Conservation (phyloP, 1,139 yeast species). For the Meyerozyma carpophila region DNA sequence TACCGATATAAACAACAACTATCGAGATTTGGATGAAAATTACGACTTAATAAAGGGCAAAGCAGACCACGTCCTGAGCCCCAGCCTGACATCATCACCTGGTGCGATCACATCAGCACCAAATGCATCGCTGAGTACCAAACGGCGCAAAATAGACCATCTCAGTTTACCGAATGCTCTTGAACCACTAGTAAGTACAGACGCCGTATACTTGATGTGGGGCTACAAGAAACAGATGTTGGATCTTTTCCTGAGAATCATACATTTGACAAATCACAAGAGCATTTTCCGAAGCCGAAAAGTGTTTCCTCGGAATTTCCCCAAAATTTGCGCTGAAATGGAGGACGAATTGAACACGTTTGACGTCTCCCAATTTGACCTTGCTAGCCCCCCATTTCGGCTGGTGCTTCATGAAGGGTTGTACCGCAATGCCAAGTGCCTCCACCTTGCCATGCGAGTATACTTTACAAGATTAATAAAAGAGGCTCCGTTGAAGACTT, state of each 20-base stretch:
- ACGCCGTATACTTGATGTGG: constrained; percentile 32
- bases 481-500: constrained; percentile 24
- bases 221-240: constrained; percentile 46
- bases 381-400: constrained; percentile 20
- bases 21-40: constrained; percentile 31
- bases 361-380: constrained; percentile 40
- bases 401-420: constrained; percentile 35
- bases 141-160: constrained; percentile 5
- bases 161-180: neutral
- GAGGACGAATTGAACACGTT: constrained; percentile 46
- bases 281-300: constrained; percentile 40
- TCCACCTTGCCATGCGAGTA: constrained; percentile 39
- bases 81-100: constrained; percentile 7
- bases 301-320: constrained; percentile 50
- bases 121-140: neutral
- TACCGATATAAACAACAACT: constrained; percentile 23
- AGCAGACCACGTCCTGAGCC: constrained; percentile 12
- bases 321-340: constrained; percentile 48
- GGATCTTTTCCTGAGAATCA: constrained; percentile 38
- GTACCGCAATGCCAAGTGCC: constrained; percentile 30
- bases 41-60: constrained; percentile 23
- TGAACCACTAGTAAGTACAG: neutral
- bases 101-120: neutral
- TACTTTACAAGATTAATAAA: constrained; percentile 43
- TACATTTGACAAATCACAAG: constrained; percentile 48